Conservation (phyloP, 2,329 filamentous ascomycete genomes). For the Westerdykella sp. region DNA sequence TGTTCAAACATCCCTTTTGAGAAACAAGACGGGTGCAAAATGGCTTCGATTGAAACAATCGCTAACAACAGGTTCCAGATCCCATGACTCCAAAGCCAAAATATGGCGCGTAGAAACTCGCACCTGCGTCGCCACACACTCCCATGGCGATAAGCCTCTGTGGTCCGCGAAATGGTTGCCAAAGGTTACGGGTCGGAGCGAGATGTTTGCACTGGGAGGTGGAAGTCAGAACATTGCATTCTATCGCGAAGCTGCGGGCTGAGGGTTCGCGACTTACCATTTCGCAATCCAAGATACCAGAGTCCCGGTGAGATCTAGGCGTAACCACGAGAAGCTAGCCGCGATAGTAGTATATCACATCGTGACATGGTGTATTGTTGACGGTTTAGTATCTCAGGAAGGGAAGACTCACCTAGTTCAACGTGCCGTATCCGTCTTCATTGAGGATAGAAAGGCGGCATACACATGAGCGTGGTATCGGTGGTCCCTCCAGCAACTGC, state of each 20-base stretch:
- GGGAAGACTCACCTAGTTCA: too few species aligned
- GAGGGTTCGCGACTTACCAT: constrained; percentile 7
- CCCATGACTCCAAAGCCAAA: constrained; percentile 90
- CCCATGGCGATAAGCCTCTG: constrained; percentile 60
- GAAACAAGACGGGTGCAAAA: neutral
- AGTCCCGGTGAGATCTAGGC: too few species aligned
- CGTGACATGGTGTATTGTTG: too few species aligned
- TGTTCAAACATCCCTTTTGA: neutral
- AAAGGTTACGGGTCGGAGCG: constrained; percentile 28
- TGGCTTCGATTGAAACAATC: neutral
- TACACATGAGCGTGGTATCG: too few species aligned
- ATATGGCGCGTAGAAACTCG: constrained; percentile 87
- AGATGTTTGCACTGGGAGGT: constrained; percentile 39
- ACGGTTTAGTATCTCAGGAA: too few species aligned
- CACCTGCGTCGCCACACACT: constrained; percentile 85
- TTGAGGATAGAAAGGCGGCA: too few species aligned
- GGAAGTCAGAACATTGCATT: constrained; percentile 34
- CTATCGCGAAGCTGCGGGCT: constrained; percentile 37
- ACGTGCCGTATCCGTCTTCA: too few species aligned
- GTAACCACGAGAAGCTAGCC: too few species aligned
- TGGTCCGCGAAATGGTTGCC: constrained; percentile 38
- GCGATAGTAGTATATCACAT: too few species aligned
- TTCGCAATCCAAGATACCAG: neutral
- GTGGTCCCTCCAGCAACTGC: too few species aligned
- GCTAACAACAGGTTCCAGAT: constrained; percentile 36